phyloP scores from a whole-genome alignment of 2,329 filamentous ascomycete genomes.

The Talaromyces sp. region DNA sequence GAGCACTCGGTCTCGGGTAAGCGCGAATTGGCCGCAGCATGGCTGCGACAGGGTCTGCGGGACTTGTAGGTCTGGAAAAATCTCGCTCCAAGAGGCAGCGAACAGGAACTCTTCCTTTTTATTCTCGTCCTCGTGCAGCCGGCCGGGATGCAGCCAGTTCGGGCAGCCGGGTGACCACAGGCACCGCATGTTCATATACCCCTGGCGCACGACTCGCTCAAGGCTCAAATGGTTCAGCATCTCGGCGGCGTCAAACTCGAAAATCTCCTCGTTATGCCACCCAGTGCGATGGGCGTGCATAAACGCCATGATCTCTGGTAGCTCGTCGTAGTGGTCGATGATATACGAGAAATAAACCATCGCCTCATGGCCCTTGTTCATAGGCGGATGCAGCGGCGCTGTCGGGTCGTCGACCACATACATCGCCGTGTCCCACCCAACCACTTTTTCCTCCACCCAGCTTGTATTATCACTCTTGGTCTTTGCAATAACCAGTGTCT shows the following conservation, averaged over 20 bases:
- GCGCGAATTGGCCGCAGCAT: conserved; percentile 61
- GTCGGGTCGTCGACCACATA: conserved; percentile 51
- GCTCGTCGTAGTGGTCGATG: conserved; percentile 56
- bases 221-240: conserved; percentile 49
- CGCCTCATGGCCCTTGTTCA: conserved; percentile 59
- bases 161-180: conserved; percentile 55
- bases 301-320: conserved; percentile 57
- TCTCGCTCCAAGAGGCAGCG: conserved; percentile 42
- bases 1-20: conserved; percentile 54
- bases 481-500: conserved; percentile 40
- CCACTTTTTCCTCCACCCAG: conserved; percentile 49
- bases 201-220: conserved; percentile 47
- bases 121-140: conserved; percentile 31
- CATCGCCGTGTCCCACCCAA: conserved; percentile 40
- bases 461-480: conserved; percentile 3
- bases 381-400: conserved; percentile 47
- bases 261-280: conserved; percentile 57
- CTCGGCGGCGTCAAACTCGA: conserved; percentile 46
- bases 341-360: conserved; percentile 60
- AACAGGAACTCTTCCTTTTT: conserved; percentile 46
- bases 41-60: conserved; percentile 53
- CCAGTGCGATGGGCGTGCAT: conserved; percentile 53
- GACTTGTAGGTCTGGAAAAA: conserved; percentile 41
- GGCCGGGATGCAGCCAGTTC: conserved; percentile 50
- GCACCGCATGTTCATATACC: conserved; percentile 59